Percentiles rank a stretch among this genome's conserved stretches.
These are phyloP conservation scores for Trypanosoma melophagium DNA, from an alignment of 208 protist genomes.

Conservation along the genomic window DNA sequence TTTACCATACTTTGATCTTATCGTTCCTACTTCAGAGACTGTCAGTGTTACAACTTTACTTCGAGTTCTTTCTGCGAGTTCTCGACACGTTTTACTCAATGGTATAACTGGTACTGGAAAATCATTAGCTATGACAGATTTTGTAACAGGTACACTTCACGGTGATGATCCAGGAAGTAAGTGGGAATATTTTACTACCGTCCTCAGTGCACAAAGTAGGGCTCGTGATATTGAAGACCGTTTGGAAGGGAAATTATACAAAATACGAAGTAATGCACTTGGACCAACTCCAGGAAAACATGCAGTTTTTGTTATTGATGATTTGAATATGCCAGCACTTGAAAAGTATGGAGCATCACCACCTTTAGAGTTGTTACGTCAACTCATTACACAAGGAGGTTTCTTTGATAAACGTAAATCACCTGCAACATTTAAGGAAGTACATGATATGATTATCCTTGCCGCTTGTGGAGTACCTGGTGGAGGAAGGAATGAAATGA, in stretches of 20 bases:
- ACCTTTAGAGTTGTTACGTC: conserved; percentile 94
- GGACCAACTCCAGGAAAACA: conserved; percentile 89
- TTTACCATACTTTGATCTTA: conserved; percentile 92
- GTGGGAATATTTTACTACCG: conserved; percentile 89
- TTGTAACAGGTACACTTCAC: conserved; percentile 59
- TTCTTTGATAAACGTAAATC: conserved; percentile 94
- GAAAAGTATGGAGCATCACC: conserved; percentile 95
- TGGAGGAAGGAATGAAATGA: conserved; percentile 93
- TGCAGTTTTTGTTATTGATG: conserved; percentile 93
- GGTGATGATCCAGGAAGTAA: conserved; percentile 72
- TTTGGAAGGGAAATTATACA: conserved; percentile 93
- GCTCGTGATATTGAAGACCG: conserved; percentile 92
- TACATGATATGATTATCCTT: conserved; percentile 89
- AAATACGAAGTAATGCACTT: conserved; percentile 86
- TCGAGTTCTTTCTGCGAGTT: conserved; percentile 62
- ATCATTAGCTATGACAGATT: conserved; percentile 77
- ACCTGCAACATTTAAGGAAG: conserved; percentile 90
- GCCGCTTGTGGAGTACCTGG: conserved; percentile 94
- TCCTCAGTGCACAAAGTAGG: conserved; percentile 93
- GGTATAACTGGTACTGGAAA: conserved; percentile 96
- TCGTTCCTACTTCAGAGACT: conserved; percentile 95
- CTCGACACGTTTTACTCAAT: conserved; percentile 88
- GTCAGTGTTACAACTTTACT: conserved; percentile 85
- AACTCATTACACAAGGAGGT: conserved; percentile 92
- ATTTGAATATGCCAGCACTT: conserved; percentile 95